These are phyloP conservation scores for Aphanomyces astaci DNA, from an alignment of 352 stramenopile genomes.

Conservation along the genomic window DNA sequence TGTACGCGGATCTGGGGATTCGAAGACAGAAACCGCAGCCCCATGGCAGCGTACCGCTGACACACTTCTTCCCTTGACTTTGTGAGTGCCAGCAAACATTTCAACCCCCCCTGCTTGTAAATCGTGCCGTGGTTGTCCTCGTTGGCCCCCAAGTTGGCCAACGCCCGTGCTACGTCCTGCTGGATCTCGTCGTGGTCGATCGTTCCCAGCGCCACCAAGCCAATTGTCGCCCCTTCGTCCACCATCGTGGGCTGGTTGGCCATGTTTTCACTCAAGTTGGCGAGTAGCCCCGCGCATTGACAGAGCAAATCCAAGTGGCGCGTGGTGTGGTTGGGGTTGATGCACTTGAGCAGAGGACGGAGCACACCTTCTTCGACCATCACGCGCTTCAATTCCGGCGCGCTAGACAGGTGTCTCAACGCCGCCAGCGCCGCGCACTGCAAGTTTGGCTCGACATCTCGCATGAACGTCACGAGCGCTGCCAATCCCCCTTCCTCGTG, in stretches of 20 bases:
- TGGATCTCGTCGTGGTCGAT: conserved; percentile 88
- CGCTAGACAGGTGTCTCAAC: conserved; percentile 85
- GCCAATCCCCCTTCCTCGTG: conserved; percentile 81
- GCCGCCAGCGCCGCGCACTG: conserved; percentile 85
- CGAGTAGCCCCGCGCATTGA: conserved; percentile 89
- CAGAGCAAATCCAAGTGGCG: conserved; percentile 88
- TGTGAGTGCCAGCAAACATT: conserved; percentile 85
- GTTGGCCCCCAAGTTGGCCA: conserved; percentile 92
- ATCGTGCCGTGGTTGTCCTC: conserved; percentile 90
- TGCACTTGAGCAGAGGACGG: conserved; percentile 78
- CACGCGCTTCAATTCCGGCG: conserved; percentile 74
- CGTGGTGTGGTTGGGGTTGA: conserved; percentile 47
- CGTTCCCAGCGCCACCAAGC: conserved; percentile 66
- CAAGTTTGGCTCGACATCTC: conserved; percentile 81
- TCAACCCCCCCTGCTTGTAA: conserved; percentile 89
- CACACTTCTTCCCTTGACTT: conserved; percentile 85
- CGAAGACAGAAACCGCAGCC: conserved; percentile 89
- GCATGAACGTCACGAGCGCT: conserved; percentile 83
- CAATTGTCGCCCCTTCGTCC: conserved; percentile 78
- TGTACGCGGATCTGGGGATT: conserved; percentile 90
- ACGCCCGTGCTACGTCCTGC: conserved; percentile 86
- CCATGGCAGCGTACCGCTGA: conserved; percentile 93
- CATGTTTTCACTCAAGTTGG: conserved; percentile 90
- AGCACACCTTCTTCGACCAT: conserved; percentile 79
- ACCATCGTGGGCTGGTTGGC: conserved; percentile 89